Percentiles rank a stretch among this genome's conserved stretches.
These are phyloP conservation scores for Fusarium sp. DNA, from an alignment of 2,329 filamentous ascomycete genomes.

Conservation along the genomic window DNA sequence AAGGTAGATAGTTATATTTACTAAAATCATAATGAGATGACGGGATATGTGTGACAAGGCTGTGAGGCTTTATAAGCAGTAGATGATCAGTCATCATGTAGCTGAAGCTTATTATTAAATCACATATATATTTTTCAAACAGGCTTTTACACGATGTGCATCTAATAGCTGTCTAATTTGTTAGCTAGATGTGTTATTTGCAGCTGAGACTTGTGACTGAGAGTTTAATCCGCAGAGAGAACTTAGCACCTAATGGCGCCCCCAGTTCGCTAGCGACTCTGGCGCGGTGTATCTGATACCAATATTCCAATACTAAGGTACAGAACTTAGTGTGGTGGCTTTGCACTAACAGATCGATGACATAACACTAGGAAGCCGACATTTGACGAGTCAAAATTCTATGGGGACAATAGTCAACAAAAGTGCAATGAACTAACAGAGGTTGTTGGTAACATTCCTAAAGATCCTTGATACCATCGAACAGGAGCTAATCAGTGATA, in stretches of 20 bases:
- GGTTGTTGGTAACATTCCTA: too few relatives aligned
- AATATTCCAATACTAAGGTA: too few relatives aligned
- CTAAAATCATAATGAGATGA: too few relatives aligned
- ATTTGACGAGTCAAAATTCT: not conserved
- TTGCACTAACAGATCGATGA: not conserved
- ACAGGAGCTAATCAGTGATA: accelerated
- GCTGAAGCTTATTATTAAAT: accelerated
- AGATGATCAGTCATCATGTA: accelerated
- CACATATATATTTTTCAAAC: accelerated
- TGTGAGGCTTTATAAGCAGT: accelerated
- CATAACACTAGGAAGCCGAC: not conserved
- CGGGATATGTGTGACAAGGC: accelerated
- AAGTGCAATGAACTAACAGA: too few relatives aligned
- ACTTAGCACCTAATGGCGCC: not conserved
- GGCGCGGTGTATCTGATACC: not conserved
- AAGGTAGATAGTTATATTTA: not conserved
- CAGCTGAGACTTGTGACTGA: too few relatives aligned
- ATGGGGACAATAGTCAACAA: too few relatives aligned
- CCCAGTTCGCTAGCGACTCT: not conserved
- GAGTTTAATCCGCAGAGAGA: too few relatives aligned
- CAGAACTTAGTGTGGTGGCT: too few relatives aligned
- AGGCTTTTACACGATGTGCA: not conserved
- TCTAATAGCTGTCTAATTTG: too few relatives aligned
- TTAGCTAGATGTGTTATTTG: too few relatives aligned
- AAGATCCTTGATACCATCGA: too few relatives aligned